phyloP scores from a whole-genome alignment of 2,329 filamentous ascomycete genomes.

The Colletotrichum gloeosporioides region DNA sequence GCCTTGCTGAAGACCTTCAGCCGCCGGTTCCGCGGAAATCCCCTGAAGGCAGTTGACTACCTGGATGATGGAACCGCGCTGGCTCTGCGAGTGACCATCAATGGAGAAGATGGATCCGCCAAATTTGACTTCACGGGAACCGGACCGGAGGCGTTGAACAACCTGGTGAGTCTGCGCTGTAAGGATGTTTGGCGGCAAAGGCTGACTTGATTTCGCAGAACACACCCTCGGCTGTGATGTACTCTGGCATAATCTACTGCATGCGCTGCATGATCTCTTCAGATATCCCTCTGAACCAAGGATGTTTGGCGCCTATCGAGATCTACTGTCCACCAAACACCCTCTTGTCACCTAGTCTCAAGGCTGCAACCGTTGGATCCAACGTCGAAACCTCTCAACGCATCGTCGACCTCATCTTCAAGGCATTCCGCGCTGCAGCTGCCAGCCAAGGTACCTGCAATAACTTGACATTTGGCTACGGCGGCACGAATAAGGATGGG shows the following conservation, averaged over 20 bases:
- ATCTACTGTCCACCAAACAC: conserved; percentile 70
- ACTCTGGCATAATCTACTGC: conserved; percentile 33
- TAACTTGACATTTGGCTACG: conserved; percentile 71
- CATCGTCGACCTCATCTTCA: conserved; percentile 84
- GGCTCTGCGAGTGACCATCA: conserved; percentile 47
- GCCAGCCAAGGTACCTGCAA: conserved; percentile 43
- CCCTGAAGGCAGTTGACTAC: conserved; percentile 75
- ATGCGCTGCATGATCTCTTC: conserved; percentile 78
- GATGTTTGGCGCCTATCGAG: conserved; percentile 77
- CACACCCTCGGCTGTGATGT: conserved; percentile 26
- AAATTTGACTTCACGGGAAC: conserved; percentile 57
- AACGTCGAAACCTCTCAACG: conserved; percentile 83
- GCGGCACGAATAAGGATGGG: background rate
- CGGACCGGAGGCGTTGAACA: conserved; percentile 53
- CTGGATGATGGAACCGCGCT: conserved; percentile 66
- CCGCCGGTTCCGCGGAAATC: conserved; percentile 67
- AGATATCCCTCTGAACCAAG: conserved; percentile 86
- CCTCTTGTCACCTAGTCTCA: conserved; percentile 49
- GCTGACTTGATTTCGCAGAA: background rate
- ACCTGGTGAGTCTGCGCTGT: conserved; percentile 18
- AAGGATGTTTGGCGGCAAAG: background rate
- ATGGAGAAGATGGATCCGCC: conserved; percentile 70
- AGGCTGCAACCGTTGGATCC: conserved; percentile 80
- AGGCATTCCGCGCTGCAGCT: conserved; percentile 79
- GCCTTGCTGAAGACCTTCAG: conserved; percentile 32